phyloP scores from a whole-genome alignment of 768 basidiomycete genomes.

The Galerina marginata region DNA sequence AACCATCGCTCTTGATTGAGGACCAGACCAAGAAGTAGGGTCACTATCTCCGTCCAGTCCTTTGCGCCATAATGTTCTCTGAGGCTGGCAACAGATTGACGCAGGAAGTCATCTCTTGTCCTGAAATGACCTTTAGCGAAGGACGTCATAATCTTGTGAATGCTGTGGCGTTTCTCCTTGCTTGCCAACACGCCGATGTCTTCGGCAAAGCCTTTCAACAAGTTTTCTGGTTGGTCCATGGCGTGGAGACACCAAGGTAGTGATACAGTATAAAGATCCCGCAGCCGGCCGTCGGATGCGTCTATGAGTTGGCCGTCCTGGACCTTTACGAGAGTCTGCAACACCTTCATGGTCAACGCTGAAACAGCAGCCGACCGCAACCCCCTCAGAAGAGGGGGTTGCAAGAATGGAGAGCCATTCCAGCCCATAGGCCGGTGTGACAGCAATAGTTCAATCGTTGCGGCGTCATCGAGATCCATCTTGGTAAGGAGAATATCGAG shows the following conservation, averaged over 20 bases:
- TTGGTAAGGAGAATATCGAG: conserved; percentile 68
- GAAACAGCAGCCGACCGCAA: conserved; percentile 80
- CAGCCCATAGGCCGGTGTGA: conserved; percentile 74
- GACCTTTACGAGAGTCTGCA: conserved; percentile 66
- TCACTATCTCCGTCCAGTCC: conserved; percentile 81
- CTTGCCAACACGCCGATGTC: conserved; percentile 77
- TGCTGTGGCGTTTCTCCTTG: conserved; percentile 73
- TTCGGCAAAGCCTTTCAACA: conserved; percentile 72
- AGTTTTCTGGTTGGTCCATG: conserved; percentile 70
- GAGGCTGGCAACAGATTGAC: conserved; percentile 84
- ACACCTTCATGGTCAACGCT: conserved; percentile 66
- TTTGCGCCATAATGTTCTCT: conserved; percentile 83
- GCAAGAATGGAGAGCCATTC: conserved; percentile 67
- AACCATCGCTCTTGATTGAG: conserved; percentile 86
- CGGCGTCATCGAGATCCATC: conserved; percentile 72
- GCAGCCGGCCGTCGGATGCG: conserved; percentile 68
- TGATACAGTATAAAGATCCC: conserved; percentile 81
- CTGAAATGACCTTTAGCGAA: conserved; percentile 89
- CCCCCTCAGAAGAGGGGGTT: conserved; percentile 75
- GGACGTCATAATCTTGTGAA: conserved; percentile 87
- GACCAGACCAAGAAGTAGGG: conserved; percentile 84
- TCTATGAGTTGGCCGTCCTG: conserved; percentile 74
- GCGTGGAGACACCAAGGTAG: conserved; percentile 91
- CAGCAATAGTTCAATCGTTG: conserved; percentile 71
- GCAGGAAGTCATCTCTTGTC: conserved; percentile 91